These are phyloP conservation scores for Isabelozyma heimii DNA, from an alignment of 805 yeast species.

Conservation along the genomic window DNA sequence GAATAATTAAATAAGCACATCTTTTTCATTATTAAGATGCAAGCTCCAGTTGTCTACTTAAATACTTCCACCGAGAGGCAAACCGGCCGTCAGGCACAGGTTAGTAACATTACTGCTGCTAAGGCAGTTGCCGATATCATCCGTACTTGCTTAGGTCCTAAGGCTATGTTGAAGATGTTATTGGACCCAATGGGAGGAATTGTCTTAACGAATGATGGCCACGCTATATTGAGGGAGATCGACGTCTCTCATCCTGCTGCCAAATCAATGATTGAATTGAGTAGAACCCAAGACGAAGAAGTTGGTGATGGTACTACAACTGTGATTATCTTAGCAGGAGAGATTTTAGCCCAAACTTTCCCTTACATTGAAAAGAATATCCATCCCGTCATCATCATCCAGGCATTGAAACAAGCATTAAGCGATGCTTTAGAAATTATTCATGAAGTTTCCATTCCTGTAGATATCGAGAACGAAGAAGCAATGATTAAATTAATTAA, in stretches of 20 bases:
- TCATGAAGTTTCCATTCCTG: constrained; percentile 76
- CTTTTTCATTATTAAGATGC: constrained; percentile 25
- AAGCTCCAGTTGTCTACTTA: constrained; percentile 47
- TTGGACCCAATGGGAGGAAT: constrained; percentile 97
- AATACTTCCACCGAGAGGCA: constrained; percentile 89
- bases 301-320: constrained; percentile 99
- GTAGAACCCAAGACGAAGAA: constrained; percentile 97
- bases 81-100: constrained; percentile 95
- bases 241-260: constrained; percentile 99
- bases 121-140: constrained; percentile 98
- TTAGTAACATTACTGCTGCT: constrained; percentile 98
- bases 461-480: constrained; percentile 77
- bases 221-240: constrained; percentile 94
- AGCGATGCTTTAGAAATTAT: constrained; percentile 88
- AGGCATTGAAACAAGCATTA: constrained; percentile 88
- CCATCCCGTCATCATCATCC: constrained; percentile 95
- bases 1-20: too few relatives aligned
- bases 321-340: constrained; percentile 96
- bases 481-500: constrained; percentile 85
- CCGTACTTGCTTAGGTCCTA: constrained; percentile 97
- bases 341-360: constrained; percentile 89
- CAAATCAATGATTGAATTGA: constrained; percentile 93
- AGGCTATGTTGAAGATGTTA: constrained; percentile 97
- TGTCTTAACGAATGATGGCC: constrained; percentile 97
- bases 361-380: constrained; percentile 93